Evolutionary conservation across 2,329 filamentous ascomycete species (phyloP), one percentile per base, ranked within the genome.

Genomic region (Aspergillus texensis): DNA sequence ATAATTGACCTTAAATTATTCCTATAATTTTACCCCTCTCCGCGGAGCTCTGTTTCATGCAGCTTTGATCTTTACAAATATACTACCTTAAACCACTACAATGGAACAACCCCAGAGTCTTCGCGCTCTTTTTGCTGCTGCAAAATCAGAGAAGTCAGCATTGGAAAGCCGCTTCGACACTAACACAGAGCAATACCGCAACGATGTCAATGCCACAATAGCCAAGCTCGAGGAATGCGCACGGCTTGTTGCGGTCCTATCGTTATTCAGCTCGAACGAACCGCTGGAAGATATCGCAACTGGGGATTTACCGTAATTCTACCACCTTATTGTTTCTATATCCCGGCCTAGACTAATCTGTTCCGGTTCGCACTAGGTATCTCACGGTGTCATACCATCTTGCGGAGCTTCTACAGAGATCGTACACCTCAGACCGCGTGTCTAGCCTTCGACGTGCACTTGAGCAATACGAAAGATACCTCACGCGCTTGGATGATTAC

Each of bases 181-280:
- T 62, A 91, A 86, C 68, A 88, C 87, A 28, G 81, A 88, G 39
- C 78, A 82, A 61, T 94, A 90, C 79, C 87, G 88, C 74, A 85
- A 89, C 68, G 88, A 88, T 71, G 84, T 97, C 69, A 82, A 83
- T 64, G 79, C 83, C 45, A 87, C 91, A 46, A 87, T 96, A 70
- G 79, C 85, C 67, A 85, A 88, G 59, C 94, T 96, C 79, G 84
- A 91, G 72, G 84, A 91, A 76, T 94, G 91, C 77, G 83, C 90
- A 63, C 82, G 86, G 63, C 86, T 91, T 61, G 87, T 92, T 67
- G 83, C 87, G 68, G 84, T 88, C 64, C 83, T 95, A 30, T 90
- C 91, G 0, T 83, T 99, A 59, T 98, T 98, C 85, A 97, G 93
- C 70, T 84, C 89, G 41, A 99, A 99, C 78, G 95, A 99, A 78